Evolutionary conservation across 2,329 filamentous ascomycete species (phyloP), one percentile per base, ranked within the genome.

Genomic region (Ceratocystis lukuohia): DNA sequence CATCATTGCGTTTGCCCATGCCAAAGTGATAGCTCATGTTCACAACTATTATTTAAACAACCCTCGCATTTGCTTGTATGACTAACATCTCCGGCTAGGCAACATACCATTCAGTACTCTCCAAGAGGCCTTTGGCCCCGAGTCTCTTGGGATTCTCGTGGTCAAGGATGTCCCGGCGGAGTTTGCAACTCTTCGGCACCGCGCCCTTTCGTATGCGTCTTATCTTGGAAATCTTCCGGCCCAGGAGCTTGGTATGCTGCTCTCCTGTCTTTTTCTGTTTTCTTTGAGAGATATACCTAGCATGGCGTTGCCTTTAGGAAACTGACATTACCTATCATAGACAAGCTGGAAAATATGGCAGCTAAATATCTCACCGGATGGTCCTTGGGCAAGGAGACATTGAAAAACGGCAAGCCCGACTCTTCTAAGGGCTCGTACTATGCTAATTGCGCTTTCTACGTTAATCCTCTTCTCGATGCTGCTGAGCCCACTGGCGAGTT

Each of bases 141-240:
- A 89, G 30, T 96, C 91, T 1, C 80, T 97, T 12, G 94, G 94
- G 0, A 96, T 99, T 64, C 87, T 99, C 66, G 79, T 97, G n/a
- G 92, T 99, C 61, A 91, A 88, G 73, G 89, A 91, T 73, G 83
- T 97, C 0, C 89, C 91, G 0, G 69, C 80, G 5, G 79, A 84
- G 64, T 99, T 96, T 71, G 76, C 82, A 15, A 76, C 81, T n/a
- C 78, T 96, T 56, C 84, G 94, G 68, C 83, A 83, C 68, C 82
- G 83, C 68, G 82, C 95, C 1, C 81, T 99, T 5, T 94, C 90
- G 0, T 94, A 94, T 74, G 86, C 91, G 3, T 96, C 91, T 0
- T 94, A 95, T 73, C 84, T 97, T 48, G 94, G 89, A 44, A 91
- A 91, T 69, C 80, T 97, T 3, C 82, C 91, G 4, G 76, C 82